Percentiles rank a stretch among this genome's conserved stretches.
phyloP scores from a whole-genome alignment of 2,329 filamentous ascomycete species.

The Colletotrichum endophyticum region DNA sequence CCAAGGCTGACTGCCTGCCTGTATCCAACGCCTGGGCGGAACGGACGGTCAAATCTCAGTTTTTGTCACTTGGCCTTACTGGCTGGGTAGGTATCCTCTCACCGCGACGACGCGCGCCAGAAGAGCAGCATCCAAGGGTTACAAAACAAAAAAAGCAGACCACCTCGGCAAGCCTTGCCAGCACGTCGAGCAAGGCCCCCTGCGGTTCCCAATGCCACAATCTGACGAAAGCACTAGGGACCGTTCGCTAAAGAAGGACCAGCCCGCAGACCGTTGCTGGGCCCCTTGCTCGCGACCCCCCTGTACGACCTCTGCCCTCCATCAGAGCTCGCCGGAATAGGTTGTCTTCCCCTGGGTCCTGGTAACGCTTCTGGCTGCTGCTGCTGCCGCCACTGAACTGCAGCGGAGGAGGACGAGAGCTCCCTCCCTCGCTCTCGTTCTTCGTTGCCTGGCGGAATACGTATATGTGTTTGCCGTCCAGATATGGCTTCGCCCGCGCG shows the following conservation, averaged over 20 bases:
- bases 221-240: conserved; percentile 15
- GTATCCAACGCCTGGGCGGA: neutral
- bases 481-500: neutral
- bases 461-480: neutral
- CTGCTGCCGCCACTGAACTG: neutral
- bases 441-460: neutral
- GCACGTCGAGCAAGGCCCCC: neutral
- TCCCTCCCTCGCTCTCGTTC: neutral
- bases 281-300: conserved; percentile 12
- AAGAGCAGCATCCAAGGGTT: neutral
- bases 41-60: neutral
- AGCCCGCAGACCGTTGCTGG: neutral
- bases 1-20: neutral
- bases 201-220: neutral
- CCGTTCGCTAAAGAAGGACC: conserved; percentile 12
- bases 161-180: neutral
- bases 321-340: neutral
- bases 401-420: neutral
- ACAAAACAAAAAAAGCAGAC: neutral
- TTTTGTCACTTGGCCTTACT: neutral
- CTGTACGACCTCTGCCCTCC: conserved; percentile 18
- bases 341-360: neutral
- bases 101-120: neutral
- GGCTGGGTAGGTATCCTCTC: neutral
- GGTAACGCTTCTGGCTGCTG: neutral